Conservation (phyloP, 495 filamentous ascomycete species). For the Viridothelium virens region DNA sequence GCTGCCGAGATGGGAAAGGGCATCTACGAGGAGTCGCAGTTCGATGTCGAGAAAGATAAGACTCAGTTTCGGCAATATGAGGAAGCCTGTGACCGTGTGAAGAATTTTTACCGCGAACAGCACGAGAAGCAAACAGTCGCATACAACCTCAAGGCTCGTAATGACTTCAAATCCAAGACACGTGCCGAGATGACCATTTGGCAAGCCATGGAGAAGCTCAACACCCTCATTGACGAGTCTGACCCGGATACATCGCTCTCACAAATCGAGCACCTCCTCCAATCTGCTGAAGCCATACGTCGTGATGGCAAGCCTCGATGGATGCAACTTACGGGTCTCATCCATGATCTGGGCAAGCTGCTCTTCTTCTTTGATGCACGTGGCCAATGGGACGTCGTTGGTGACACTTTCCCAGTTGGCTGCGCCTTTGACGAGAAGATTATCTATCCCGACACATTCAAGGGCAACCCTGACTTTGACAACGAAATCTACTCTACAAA, state of each 20-base stretch:
- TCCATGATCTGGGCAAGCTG: conserved; percentile 84
- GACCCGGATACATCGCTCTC: conserved; percentile 80
- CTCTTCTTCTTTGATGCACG: conserved; percentile 74
- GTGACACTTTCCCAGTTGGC: conserved; percentile 88
- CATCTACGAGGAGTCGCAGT: conserved; percentile 56
- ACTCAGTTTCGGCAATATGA: conserved; percentile 72
- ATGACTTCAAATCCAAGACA: conserved; percentile 57
- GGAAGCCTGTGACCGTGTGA: conserved; percentile 68
- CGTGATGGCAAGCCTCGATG: conserved; percentile 83
- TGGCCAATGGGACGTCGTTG: conserved; percentile 90
- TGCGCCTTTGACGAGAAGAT: conserved; percentile 68
- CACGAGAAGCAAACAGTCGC: conserved; percentile 79
- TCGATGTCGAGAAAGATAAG: conserved; percentile 75
- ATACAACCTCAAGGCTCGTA: conserved; percentile 70
- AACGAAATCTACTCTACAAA: conserved; percentile 62
- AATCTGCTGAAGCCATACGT: conserved; percentile 79
- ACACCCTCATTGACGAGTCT: conserved; percentile 78
- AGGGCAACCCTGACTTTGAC: conserved; percentile 57
- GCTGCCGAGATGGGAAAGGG: conserved; percentile 40
- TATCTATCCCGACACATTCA: conserved; percentile 72
- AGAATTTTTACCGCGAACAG: conserved; percentile 75
- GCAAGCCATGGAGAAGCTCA: conserved; percentile 84
- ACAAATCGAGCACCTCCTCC: conserved; percentile 82
- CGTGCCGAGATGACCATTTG: conserved; percentile 74
- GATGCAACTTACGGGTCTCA: conserved; percentile 86